These are phyloP conservation scores for Cucumis cinereus DNA, from an alignment of 306 rosid species.

Conservation along the genomic window DNA sequence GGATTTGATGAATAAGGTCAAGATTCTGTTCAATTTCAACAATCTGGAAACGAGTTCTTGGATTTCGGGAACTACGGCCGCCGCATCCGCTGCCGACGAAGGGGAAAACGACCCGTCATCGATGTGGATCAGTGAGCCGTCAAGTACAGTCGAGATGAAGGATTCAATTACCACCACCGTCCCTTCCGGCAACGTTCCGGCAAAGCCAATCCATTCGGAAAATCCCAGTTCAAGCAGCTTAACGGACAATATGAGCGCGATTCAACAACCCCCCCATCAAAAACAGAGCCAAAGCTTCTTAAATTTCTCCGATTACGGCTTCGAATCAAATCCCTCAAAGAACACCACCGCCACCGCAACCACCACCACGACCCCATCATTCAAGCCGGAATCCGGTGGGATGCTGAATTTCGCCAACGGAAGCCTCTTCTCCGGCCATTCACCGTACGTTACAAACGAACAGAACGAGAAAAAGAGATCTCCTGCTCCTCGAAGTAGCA, in stretches of 20 bases:
- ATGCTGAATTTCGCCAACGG: slow-evolving; percentile 64
- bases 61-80: slow-evolving; percentile 26
- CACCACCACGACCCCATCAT: slow-evolving; percentile 5
- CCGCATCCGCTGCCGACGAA: slow-evolving; percentile 33
- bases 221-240: slow-evolving; percentile 25
- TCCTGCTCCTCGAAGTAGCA: slow-evolving; percentile 49
- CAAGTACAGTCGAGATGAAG: slow-evolving; percentile 28
- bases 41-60: slow-evolving; percentile 47
- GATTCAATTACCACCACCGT: slow-evolving; percentile 28
- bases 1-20: slow-evolving; percentile 74
- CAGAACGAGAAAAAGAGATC: slow-evolving; percentile 43
- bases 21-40: slow-evolving; percentile 54
- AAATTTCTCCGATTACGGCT: slow-evolving; percentile 48
- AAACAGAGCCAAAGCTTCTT: slow-evolving; percentile 52
- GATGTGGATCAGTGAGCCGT: slow-evolving; percentile 62
- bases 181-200: slow-evolving; percentile 17
- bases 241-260: slow-evolving; percentile 21
- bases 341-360: slow-evolving; percentile 3
- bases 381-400: slow-evolving; percentile 83
- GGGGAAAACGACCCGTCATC: slow-evolving; percentile 72
- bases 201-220: slow-evolving; percentile 39
- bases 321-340: slow-evolving; percentile 20
- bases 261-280: neutral
- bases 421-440: slow-evolving; percentile 34
- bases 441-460: slow-evolving; percentile 33